Conservation (phyloP, 306 rosid genomes). For the cucumber (Cucumis sativus) region Cucumber_9930_V3 NC_026658.2:15239501-15240000, state of each 20-base stretch:
- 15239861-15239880: conserved; percentile 37
- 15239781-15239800: conserved; percentile 16
- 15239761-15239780: conserved; percentile 10
- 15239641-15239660: conserved; percentile 40
- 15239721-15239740: conserved; percentile 41
- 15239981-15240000: conserved; percentile 29
- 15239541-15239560: not conserved
- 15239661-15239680: conserved; percentile 22
- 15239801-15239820: conserved; percentile 17
- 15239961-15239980: not conserved
- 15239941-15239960: conserved; percentile 26
- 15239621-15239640: conserved; percentile 24
- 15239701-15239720: conserved; percentile 25
- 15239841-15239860: conserved; percentile 18
- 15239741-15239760: conserved; percentile 22
- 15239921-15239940: conserved; percentile 19
- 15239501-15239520: conserved; percentile 48
- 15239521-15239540: conserved; percentile 2
- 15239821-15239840: conserved; percentile 71
- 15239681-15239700: conserved; percentile 38
- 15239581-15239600: conserved; percentile 15
- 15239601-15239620: conserved; percentile 25
- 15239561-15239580: conserved; percentile 26
- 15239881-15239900: conserved; percentile 9
- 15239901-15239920: conserved; percentile 40